Evolutionary conservation across 2,329 filamentous ascomycete species (phyloP).

Genomic region (Didymella sp.): DNA sequence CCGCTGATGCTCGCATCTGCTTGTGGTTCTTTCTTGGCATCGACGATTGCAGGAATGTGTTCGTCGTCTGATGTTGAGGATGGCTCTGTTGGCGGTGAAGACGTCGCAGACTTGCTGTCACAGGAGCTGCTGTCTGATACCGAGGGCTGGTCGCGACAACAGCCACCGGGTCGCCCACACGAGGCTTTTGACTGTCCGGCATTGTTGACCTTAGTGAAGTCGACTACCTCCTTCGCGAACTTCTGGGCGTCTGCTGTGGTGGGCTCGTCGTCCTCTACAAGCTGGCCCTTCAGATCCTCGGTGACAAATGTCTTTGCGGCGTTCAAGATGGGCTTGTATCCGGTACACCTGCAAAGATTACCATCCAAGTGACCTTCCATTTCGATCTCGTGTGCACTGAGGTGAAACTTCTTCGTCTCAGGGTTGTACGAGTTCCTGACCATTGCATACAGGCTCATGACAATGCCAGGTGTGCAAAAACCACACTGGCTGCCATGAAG

Average conservation of each 20-base stretch:
- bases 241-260: conserved; percentile 58
- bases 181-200: conserved; percentile 38
- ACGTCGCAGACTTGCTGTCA: conserved; percentile 36
- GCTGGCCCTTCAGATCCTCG: conserved; percentile 54
- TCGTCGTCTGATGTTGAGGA: conserved; percentile 38
- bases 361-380: conserved; percentile 74
- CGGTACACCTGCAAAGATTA: conserved; percentile 91
- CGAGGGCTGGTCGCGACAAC: conserved; percentile 41
- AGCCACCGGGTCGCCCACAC: conserved; percentile 48
- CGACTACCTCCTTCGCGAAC: conserved; percentile 35
- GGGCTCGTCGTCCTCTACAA: conserved; percentile 54
- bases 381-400: conserved; percentile 48
- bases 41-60: conserved; percentile 33
- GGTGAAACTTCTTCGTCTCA: conserved; percentile 43
- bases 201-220: conserved; percentile 33
- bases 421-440: conserved; percentile 69
- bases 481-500: conserved; percentile 91
- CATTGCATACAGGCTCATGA: conserved; percentile 89
- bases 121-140: conserved; percentile 40
- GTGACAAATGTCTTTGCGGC: conserved; percentile 86
- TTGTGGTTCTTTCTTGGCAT: conserved; percentile 30
- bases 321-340: conserved; percentile 90
- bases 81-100: conserved; percentile 42
- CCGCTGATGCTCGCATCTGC: conserved; percentile 38
- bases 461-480: conserved; percentile 95